These are phyloP conservation scores for Flaveria floridana DNA, from an alignment of 140 eudicot genomes.

Conservation along the genomic window DNA sequence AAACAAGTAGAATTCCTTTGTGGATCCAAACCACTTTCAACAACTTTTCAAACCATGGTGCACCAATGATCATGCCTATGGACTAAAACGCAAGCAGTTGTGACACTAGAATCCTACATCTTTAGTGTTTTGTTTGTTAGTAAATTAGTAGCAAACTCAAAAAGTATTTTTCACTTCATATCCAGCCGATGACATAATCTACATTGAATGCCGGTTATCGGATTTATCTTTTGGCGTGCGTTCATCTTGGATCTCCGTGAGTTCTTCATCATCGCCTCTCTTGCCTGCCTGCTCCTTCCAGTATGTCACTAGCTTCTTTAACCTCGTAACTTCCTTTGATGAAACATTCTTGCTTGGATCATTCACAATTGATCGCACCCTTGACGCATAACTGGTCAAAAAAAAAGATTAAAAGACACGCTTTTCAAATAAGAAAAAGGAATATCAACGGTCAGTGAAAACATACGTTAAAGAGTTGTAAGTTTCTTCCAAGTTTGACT, in stretches of 20 bases:
- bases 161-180: constrained; percentile 4
- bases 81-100: constrained; percentile 6
- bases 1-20: constrained; percentile 17
- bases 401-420: neutral
- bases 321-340: constrained; percentile 87
- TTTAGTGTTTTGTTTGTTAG: constrained; percentile 34
- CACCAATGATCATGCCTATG: constrained; percentile 27
- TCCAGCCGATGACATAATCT: constrained; percentile 15
- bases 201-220: constrained; percentile 79
- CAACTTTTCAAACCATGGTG: constrained; percentile 23
- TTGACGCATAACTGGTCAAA: constrained; percentile 70
- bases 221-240: constrained; percentile 50
- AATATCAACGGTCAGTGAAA: neutral
- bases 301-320: constrained; percentile 67
- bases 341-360: constrained; percentile 95
- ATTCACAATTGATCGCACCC: constrained; percentile 90
- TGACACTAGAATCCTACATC: constrained; percentile 33
- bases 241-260: constrained; percentile 89
- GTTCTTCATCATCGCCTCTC: constrained; percentile 79
- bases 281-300: constrained; percentile 97
- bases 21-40: constrained; percentile 20
- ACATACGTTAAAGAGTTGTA: constrained; percentile 91
- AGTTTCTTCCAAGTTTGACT: constrained; percentile 89
- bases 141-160: constrained; percentile 31
- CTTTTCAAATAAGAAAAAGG: neutral